phyloP scores from a whole-genome alignment of 495 filamentous ascomycete species.

The Aeminium ludgeri region DNA sequence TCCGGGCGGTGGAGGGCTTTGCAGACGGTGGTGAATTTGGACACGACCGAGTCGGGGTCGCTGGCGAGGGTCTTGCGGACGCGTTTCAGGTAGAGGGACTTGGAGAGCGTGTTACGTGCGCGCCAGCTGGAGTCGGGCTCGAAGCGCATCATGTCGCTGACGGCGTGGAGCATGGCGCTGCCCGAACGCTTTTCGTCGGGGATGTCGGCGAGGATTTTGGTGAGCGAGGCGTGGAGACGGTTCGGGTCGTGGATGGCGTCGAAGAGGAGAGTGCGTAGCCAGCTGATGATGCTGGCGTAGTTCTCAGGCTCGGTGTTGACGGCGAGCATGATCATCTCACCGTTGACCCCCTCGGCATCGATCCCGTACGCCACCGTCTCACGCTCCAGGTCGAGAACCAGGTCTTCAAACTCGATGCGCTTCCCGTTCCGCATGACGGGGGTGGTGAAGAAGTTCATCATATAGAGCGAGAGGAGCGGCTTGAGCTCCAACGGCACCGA shows the following conservation, averaged over 20 bases:
- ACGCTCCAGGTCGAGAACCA: conserved; percentile 73
- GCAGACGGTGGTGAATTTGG: conserved; percentile 59
- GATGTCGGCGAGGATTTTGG: conserved; percentile 77
- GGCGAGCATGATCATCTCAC: conserved; percentile 61
- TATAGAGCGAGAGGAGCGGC: conserved; percentile 69
- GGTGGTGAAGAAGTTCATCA: conserved; percentile 84
- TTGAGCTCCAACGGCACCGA: conserved; percentile 54
- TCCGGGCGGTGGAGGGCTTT: conserved; percentile 55
- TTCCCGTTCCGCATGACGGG: conserved; percentile 66
- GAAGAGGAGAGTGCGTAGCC: conserved; percentile 75
- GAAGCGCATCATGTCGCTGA: conserved; percentile 66
- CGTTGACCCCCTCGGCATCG: conserved; percentile 48
- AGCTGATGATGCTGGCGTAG: conserved; percentile 64
- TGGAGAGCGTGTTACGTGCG: conserved; percentile 68
- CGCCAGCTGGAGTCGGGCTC: conserved; percentile 53
- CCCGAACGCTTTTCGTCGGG: conserved; percentile 86
- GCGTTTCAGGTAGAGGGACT: conserved; percentile 72
- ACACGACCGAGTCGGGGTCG: conserved; percentile 52
- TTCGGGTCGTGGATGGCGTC: conserved; percentile 69
- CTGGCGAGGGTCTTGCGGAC: conserved; percentile 59
- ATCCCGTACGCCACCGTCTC: conserved; percentile 76
- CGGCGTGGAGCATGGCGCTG: conserved; percentile 52
- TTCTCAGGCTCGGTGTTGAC: conserved; percentile 80
- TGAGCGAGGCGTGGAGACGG: conserved; percentile 67
- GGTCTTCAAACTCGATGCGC: conserved; percentile 71